These are phyloP conservation scores for Magnolia sinica DNA, from an alignment of 164 flowering plant species.

Conservation along the genomic window DNA sequence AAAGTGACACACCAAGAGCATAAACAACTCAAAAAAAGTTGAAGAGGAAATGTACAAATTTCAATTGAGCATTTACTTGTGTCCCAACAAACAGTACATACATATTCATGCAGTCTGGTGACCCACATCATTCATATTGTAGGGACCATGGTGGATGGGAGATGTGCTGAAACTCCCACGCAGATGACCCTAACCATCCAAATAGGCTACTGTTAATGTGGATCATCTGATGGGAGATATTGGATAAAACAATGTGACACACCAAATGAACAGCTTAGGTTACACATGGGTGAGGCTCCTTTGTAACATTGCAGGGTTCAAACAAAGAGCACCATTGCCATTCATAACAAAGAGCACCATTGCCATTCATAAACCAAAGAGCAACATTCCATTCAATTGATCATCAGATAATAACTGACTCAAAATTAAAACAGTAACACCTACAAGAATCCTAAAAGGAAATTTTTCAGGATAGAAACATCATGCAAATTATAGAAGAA, in stretches of 20 bases:
- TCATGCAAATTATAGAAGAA: too few relatives aligned
- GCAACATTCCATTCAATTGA: too few relatives aligned
- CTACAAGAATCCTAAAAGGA: background rate
- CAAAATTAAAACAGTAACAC: too few relatives aligned
- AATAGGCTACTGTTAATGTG: background rate
- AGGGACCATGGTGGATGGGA: too few relatives aligned
- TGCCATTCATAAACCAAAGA: too few relatives aligned
- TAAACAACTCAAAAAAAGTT: background rate
- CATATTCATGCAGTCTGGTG: background rate
- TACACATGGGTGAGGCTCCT: too few relatives aligned
- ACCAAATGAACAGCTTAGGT: too few relatives aligned
- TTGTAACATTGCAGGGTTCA: too few relatives aligned
- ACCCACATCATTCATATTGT: background rate
- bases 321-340: too few relatives aligned
- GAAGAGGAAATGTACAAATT: background rate
- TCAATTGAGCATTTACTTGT: background rate
- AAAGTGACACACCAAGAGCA: constrained; percentile 7
- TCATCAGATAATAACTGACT: too few relatives aligned
- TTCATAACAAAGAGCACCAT: too few relatives aligned
- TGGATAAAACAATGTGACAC: background rate
- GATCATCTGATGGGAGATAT: background rate
- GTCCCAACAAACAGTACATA: background rate
- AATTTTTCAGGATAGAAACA: background rate
- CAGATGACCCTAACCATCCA: background rate
- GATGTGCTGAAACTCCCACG: too few relatives aligned